Base-by-base conservation (phyloP, 2,329 filamentous ascomycete genomes). In the Mycosphaerella sp. region DNA sequence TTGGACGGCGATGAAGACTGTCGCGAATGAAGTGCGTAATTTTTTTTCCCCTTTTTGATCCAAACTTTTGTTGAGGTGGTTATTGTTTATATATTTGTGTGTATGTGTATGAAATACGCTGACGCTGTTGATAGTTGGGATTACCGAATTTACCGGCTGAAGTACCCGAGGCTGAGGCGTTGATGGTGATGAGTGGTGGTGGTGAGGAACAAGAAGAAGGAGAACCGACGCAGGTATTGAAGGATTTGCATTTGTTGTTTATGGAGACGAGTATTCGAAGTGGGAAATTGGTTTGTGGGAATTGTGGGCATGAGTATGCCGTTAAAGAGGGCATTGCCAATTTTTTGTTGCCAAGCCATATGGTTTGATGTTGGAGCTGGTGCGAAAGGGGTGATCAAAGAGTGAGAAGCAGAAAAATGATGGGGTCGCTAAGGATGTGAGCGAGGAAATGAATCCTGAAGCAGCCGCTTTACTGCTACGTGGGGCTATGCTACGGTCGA, bases 301-400 rank as follows among this genome's bases (percentile, higher is more conserved):
- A 87, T 72, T 98, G 93, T 69, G 89, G 87, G 45, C 92, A 97
- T 69, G 89, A 95, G 76, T 98, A 97, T 72, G 84, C 84, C 55
- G 85, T 98, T 59, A 91, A 93, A 69, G 92, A 98, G 73, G 93
- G 93, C 4, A 95, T 97, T 70, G 89, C 90, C 56, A 97, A 97
- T 72, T 98, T 98, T 67, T 74, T 98, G 68, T 74, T 98, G 63
- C 93, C 93, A 10, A 93, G 87, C 66, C 93, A 98, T 76, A 74
- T 98, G 72, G 93, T 91, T 34, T 81, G 69, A 76, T 38, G 36
- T 4, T 26, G 26, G 26, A 26, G 6, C 4, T 26, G 26, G 26
- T 4, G 26, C 1, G 4, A 6, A 26, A 26, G 6, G 26, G 26
- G 26, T 26, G 26, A 26, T 26, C 4, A 26, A 26, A 6, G 26